A percentile compares a stretch with the other conserved stretches of the same genome.
phyloP scores from a whole-genome alignment of 179 eudicot species.

The Gypsophila paniculata region DNA sequence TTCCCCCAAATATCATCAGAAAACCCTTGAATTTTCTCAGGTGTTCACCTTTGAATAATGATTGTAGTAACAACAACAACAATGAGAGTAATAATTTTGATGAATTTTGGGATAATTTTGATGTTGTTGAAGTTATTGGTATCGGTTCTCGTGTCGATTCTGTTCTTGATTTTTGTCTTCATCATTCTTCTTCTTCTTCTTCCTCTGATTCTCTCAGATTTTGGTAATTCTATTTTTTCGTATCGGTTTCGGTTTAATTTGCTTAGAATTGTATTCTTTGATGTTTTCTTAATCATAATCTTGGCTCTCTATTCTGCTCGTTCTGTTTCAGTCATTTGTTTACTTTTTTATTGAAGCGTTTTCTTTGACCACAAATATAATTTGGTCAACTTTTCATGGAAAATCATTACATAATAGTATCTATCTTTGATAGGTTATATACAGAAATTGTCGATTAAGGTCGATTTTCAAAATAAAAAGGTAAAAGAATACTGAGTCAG shows the following conservation, averaged over 20 bases:
- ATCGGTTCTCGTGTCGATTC: slow-evolving; percentile 80
- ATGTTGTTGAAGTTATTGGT: slow-evolving; percentile 66
- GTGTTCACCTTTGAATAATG: slow-evolving; percentile 17
- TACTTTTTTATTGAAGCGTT: too few relatives aligned
- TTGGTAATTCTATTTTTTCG: slow-evolving; percentile 42
- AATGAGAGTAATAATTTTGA: slow-evolving; percentile 1
- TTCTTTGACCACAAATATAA: too few relatives aligned
- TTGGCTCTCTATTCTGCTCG: neutral
- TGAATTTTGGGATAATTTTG: slow-evolving; percentile 33
- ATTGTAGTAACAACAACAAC: slow-evolving; percentile 4
- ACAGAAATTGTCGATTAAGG: too few relatives aligned
- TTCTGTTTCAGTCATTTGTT: too few relatives aligned
- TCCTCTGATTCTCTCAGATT: slow-evolving; percentile 43
- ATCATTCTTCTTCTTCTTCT: slow-evolving; percentile 32
- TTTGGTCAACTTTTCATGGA: too few relatives aligned
- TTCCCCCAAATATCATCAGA: slow-evolving; percentile 15
- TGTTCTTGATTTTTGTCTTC: slow-evolving; percentile 60
- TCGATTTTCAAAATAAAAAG: too few relatives aligned
- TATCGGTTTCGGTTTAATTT: neutral
- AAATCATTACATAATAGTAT: too few relatives aligned
- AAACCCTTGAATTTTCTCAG: slow-evolving; percentile 21
- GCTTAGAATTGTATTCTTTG: neutral
- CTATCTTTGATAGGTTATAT: too few relatives aligned
- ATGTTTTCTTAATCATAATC: neutral
- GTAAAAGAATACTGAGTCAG: too few relatives aligned